Conservation (phyloP, 2,329 filamentous ascomycete species). For the Ophiostoma tasmaniense region DNA sequence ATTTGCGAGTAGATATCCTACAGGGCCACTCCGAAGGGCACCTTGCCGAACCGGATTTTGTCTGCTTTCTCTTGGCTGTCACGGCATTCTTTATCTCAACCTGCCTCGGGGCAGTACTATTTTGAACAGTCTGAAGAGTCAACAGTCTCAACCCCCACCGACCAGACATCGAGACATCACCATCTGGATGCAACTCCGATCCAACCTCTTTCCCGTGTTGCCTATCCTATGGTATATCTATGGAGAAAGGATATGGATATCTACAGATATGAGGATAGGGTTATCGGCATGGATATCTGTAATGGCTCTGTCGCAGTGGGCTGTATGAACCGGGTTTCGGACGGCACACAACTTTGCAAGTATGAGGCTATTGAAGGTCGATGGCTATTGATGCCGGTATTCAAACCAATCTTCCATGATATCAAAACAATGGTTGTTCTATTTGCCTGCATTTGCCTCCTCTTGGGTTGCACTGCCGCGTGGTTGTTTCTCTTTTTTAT, state of each 20-base stretch:
- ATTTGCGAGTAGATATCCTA: background rate
- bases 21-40: background rate
- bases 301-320: background rate
- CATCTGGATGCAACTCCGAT: background rate
- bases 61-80: background rate
- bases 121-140: too few relatives aligned
- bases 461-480: conserved; percentile 1
- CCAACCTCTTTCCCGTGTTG: background rate
- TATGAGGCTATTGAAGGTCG: too few relatives aligned
- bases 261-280: background rate
- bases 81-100: background rate
- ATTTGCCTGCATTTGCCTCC: background rate
- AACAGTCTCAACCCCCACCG: background rate
- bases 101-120: background rate
- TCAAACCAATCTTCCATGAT: too few relatives aligned
- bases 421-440: background rate
- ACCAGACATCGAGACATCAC: background rate
- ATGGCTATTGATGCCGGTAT: too few relatives aligned
- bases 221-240: background rate
- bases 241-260: background rate
- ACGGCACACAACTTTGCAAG: background rate
- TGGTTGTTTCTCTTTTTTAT: background rate
- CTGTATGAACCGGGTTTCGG: background rate
- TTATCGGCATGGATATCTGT: background rate
- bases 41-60: background rate